Evolutionary conservation across 2,329 filamentous ascomycete species (phyloP).

Genomic region (Fusarium veterinarium): DNA sequence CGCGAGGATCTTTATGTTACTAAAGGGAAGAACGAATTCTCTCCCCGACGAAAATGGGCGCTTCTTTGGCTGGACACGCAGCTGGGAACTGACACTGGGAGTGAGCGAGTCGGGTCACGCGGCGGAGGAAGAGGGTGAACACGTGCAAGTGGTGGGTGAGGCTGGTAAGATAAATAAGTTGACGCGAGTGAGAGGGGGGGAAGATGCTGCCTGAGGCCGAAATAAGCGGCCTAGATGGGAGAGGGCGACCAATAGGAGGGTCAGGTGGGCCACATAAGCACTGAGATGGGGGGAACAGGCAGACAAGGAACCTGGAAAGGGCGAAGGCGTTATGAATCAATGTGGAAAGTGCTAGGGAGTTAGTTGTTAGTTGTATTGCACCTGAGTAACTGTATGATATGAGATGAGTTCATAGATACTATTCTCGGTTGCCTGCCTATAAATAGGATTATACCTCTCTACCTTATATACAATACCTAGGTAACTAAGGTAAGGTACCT

Average conservation of each 20-base stretch:
- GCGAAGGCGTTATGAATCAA: slow-evolving; percentile 21
- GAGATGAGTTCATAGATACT: neutral
- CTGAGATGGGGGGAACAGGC: slow-evolving; percentile 23
- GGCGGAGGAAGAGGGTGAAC: slow-evolving; percentile 52
- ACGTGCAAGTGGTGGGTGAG: slow-evolving; percentile 55
- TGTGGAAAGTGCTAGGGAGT: slow-evolving; percentile 13
- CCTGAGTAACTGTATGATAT: neutral
- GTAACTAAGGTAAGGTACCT: too few relatives aligned
- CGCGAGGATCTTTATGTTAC: slow-evolving; percentile 46
- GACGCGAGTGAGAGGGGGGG: slow-evolving; percentile 29
- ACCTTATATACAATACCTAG: neutral
- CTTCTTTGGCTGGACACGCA: slow-evolving; percentile 25
- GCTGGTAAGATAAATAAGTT: slow-evolving; percentile 51
- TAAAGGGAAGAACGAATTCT: slow-evolving; percentile 36
- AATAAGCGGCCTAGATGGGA: slow-evolving; percentile 10
- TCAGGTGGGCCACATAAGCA: slow-evolving; percentile 38
- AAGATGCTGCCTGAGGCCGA: slow-evolving; percentile 40
- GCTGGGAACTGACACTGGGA: slow-evolving; percentile 38
- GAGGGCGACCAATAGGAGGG: slow-evolving; percentile 33
- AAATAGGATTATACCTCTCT: neutral
- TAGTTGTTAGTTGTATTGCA: neutral
- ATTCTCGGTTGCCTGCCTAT: neutral
- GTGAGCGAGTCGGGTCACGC: slow-evolving; percentile 52
- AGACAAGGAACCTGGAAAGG: slow-evolving; percentile 5
- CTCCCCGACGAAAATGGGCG: neutral